These are phyloP conservation scores for Podaxis sp. DNA, from an alignment of 768 basidiomycete species.

Conservation along the genomic window DNA sequence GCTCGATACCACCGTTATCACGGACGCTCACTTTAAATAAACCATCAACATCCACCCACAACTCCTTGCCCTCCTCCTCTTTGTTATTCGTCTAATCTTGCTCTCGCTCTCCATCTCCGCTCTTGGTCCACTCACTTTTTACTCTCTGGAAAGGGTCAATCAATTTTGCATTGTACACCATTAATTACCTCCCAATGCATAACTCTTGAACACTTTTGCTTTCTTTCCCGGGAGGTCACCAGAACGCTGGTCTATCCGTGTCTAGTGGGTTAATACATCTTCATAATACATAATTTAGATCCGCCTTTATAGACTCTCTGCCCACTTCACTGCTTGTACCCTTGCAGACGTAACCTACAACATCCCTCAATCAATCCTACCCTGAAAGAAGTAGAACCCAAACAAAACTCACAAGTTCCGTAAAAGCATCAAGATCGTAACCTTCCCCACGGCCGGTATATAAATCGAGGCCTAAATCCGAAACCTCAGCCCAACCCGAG, in stretches of 20 bases:
- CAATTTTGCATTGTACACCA: conserved; percentile 10
- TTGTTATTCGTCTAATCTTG: not conserved
- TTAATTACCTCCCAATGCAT: conserved; percentile 13
- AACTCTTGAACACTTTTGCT: not conserved
- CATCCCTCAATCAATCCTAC: not conserved
- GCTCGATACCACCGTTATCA: conserved; percentile 22
- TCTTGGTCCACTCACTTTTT: not conserved
- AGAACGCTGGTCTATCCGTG: no score
- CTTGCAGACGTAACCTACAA: conserved; percentile 54
- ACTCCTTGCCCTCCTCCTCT: not conserved
- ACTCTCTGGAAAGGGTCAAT: not conserved
- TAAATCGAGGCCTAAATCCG: conserved; percentile 80
- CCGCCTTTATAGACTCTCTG: not conserved
- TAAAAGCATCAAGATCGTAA: conserved; percentile 96
- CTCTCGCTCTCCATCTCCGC: not conserved
- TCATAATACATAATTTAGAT: conserved; percentile 6
- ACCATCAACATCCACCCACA: no score
- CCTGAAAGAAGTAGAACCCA: conserved; percentile 1
- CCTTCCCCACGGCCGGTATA: conserved; percentile 95
- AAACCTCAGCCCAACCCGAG: not conserved
- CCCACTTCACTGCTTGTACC: conserved; percentile 41
- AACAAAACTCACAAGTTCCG: conserved; percentile 78
- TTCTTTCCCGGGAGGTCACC: not conserved
- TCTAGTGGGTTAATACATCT: not conserved
- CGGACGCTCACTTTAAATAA: conserved; percentile 19